Base-by-base conservation (phyloP, 2,329 filamentous ascomycete genomes). In the Colletotrichum sp. region DNA sequence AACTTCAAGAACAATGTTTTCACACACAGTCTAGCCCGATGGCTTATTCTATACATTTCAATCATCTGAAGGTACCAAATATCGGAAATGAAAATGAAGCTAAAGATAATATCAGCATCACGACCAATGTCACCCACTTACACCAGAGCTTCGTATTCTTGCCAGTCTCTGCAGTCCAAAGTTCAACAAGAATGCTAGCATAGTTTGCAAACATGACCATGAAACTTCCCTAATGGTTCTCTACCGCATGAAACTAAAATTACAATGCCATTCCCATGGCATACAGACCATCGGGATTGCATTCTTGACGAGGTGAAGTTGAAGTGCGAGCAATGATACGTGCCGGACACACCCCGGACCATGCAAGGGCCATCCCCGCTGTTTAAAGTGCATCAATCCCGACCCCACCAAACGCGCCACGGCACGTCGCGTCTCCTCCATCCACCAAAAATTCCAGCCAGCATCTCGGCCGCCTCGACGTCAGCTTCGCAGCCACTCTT, bases 341-440 rank as follows among this genome's bases (percentile, higher is more conserved):
- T 66, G 31, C 31, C 47, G 18, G 5, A n/a, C 29, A 13, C 1
- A 15, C n/a, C 34, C 12, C 36, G 47, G n/a, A 18, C n/a, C 43
- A n/a, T 61, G 18, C 67, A 73, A 21, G 71, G 68, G 38, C 43
- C 33, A 66, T 21, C 62, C 71, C 70, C 71, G 51, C 24, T 62
- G 31, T 38, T 63, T 13, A 61, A 51, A 36, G 61, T 73, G 63
- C 38, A 36, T 69, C 38, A 51, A 51, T 51, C 24, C 8, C 18
- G 7, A 21, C 72, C 62, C 66, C 57, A 66, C 63, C 21, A 69
- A 68, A 72, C 72, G 69, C 72, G 72, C 43, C 33, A n/a, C 69
- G 24, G 63, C 72, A 74, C 69, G 68, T 71, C 69, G 68, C 72
- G 72, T 72, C 57, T 33, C 24, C 62, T 47, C 57, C 18, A 33